Percentiles rank a stretch among this genome's conserved stretches.
Conservation (phyloP, 1,284 basidiomycete species). For the Naganishia sp. region DNA sequence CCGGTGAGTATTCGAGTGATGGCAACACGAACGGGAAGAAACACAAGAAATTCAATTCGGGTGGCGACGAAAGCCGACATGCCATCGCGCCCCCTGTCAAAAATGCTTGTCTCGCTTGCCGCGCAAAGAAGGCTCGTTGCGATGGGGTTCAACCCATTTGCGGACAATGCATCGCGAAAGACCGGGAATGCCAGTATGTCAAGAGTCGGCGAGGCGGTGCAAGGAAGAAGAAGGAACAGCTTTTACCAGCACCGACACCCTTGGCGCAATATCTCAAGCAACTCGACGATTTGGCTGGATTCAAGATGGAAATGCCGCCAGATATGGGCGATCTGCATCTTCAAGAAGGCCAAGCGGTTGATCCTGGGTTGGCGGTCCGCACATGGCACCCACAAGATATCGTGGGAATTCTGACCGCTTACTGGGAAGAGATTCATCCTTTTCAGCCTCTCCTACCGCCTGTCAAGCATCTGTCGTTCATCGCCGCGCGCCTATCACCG, state of each 20-base stretch:
- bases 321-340: slow-evolving; percentile 39
- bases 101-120: slow-evolving; percentile 52
- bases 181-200: slow-evolving; percentile 52
- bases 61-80: slow-evolving; percentile 6
- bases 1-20: background rate
- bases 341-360: slow-evolving; percentile 38
- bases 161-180: slow-evolving; percentile 50
- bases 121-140: slow-evolving; percentile 53
- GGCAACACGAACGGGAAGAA: slow-evolving; percentile 7
- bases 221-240: slow-evolving; percentile 47
- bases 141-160: slow-evolving; percentile 52
- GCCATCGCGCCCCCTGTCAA: slow-evolving; percentile 34
- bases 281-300: slow-evolving; percentile 45
- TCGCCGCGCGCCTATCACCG: slow-evolving; percentile 41
- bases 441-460: slow-evolving; percentile 52
- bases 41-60: slow-evolving; percentile 6
- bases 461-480: slow-evolving; percentile 42
- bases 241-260: slow-evolving; percentile 44
- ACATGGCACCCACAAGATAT: slow-evolving; percentile 38
- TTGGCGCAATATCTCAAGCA: slow-evolving; percentile 49
- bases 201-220: slow-evolving; percentile 53
- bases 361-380: slow-evolving; percentile 46
- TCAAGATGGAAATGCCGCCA: slow-evolving; percentile 26
- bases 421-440: slow-evolving; percentile 54
- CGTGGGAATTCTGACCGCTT: slow-evolving; percentile 47